These are phyloP conservation scores for Termitomyces titanicus DNA, from an alignment of 768 basidiomycete species.

Conservation along the genomic window DNA sequence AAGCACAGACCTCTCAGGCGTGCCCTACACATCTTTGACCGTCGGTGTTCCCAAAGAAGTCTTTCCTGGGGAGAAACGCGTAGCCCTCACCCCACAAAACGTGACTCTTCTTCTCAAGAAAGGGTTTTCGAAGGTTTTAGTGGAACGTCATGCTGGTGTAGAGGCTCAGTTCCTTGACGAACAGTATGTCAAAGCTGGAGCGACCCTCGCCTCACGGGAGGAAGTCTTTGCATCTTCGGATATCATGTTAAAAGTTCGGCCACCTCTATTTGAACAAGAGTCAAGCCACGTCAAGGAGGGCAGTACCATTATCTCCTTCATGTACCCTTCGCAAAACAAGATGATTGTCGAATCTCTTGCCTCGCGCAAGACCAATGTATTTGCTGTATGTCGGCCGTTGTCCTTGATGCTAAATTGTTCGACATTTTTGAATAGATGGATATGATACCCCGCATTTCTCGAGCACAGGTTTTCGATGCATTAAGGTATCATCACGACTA, in stretches of 20 bases:
- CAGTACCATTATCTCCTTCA: slow-evolving; percentile 77
- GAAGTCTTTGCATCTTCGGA: slow-evolving; percentile 68
- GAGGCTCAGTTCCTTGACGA: slow-evolving; percentile 80
- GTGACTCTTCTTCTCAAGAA: slow-evolving; percentile 75
- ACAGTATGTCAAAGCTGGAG: slow-evolving; percentile 76
- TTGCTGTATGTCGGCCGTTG: slow-evolving; percentile 45
- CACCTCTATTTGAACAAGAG: slow-evolving; percentile 66
- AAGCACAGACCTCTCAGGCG: slow-evolving; percentile 29
- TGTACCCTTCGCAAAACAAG: slow-evolving; percentile 84
- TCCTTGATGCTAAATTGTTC: not conserved
- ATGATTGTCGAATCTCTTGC: slow-evolving; percentile 65
- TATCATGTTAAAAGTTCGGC: slow-evolving; percentile 83
- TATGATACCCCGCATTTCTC: slow-evolving; percentile 86
- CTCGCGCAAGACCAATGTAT: slow-evolving; percentile 62
- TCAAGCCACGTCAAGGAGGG: slow-evolving; percentile 61
- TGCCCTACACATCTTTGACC: slow-evolving; percentile 67
- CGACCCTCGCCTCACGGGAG: slow-evolving; percentile 68
- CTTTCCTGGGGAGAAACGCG: slow-evolving; percentile 75
- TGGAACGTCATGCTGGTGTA: slow-evolving; percentile 68
- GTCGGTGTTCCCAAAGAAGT: slow-evolving; percentile 78
- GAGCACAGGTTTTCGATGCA: slow-evolving; percentile 88
- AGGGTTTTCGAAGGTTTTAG: slow-evolving; percentile 69
- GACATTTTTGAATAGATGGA: slow-evolving; percentile 55
- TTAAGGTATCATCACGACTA: slow-evolving; percentile 51
- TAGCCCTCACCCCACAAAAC: slow-evolving; percentile 80